Percentiles rank a stretch among this genome's conserved stretches.
Conservation (phyloP, 495 filamentous ascomycete genomes). For the Aspergillus affinis region DNA sequence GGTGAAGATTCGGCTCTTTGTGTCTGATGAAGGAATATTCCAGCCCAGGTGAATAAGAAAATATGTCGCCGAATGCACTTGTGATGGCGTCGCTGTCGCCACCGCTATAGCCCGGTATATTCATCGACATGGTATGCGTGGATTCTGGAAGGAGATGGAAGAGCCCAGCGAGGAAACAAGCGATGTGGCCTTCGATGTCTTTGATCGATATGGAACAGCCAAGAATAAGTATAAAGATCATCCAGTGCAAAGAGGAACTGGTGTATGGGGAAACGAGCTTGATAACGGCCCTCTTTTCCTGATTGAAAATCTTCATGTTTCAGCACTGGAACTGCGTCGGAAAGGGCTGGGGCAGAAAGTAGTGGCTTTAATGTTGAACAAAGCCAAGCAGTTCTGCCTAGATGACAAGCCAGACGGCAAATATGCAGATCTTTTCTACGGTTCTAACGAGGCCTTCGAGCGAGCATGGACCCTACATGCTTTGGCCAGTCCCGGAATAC, state of each 20-base stretch:
- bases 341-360: slow-evolving; percentile 23
- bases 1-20: slow-evolving; percentile 22
- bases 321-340: slow-evolving; percentile 18
- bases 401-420: slow-evolving; percentile 11
- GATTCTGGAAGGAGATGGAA: slow-evolving; percentile 25
- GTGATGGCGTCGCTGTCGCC: slow-evolving; percentile 19
- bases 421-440: slow-evolving; percentile 13
- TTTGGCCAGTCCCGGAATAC: slow-evolving; percentile 21
- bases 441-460: slow-evolving; percentile 18
- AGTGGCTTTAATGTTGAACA: slow-evolving; percentile 18
- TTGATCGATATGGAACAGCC: slow-evolving; percentile 35
- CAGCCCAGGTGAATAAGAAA: slow-evolving; percentile 18
- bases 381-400: slow-evolving; percentile 12
- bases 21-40: slow-evolving; percentile 13
- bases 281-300: slow-evolving; percentile 30
- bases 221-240: slow-evolving; percentile 29
- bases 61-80: slow-evolving; percentile 23
- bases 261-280: slow-evolving; percentile 31
- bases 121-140: slow-evolving; percentile 17
- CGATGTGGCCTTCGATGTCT: slow-evolving; percentile 21
- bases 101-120: slow-evolving; percentile 23
- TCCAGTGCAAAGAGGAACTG: slow-evolving; percentile 29
- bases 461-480: slow-evolving; percentile 23
- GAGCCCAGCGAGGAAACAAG: slow-evolving; percentile 12
- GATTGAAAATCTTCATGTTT: slow-evolving; percentile 24